Conservation (phyloP, 169 alveolate species). For the Plasmodium blacklocki region DNA sequence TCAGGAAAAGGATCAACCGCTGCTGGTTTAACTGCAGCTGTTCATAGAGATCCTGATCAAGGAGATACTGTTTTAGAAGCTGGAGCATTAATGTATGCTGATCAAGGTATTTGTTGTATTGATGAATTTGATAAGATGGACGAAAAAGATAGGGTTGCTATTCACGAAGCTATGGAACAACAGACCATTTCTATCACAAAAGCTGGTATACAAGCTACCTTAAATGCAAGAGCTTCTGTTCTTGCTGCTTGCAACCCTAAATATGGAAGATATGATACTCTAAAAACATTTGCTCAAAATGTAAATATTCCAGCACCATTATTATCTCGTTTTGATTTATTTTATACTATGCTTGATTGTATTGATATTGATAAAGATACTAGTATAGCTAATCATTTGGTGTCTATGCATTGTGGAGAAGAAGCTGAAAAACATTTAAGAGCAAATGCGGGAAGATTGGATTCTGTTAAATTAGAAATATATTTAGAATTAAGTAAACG, state of each 20-base stretch:
- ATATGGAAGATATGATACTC: slow-evolving; percentile 95
- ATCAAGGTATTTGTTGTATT: slow-evolving; percentile 97
- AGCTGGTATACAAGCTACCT: slow-evolving; percentile 99
- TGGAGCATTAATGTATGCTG: slow-evolving; percentile 98
- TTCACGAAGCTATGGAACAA: slow-evolving; percentile 99
- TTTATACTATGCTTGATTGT: slow-evolving; percentile 95
- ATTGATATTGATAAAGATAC: slow-evolving; percentile 92
- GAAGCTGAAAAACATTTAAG: slow-evolving; percentile 59
- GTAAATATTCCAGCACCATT: slow-evolving; percentile 97
- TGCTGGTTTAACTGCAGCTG: slow-evolving; percentile 98
- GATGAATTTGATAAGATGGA: slow-evolving; percentile 99
- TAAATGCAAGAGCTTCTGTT: slow-evolving; percentile 98
- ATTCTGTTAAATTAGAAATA: slow-evolving; percentile 89
- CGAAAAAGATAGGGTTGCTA: slow-evolving; percentile 97
- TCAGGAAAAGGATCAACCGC: slow-evolving; percentile 98
- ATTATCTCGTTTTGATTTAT: slow-evolving; percentile 96
- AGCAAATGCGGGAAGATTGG: slow-evolving; percentile 80
- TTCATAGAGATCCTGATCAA: slow-evolving; percentile 96
- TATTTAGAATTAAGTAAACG: slow-evolving; percentile 94
- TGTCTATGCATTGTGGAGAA: slow-evolving; percentile 76
- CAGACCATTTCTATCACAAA: slow-evolving; percentile 97
- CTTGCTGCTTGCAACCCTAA: slow-evolving; percentile 99
- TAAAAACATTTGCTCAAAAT: slow-evolving; percentile 92
- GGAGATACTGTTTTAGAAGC: slow-evolving; percentile 98
- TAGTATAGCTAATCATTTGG: slow-evolving; percentile 85